Evolutionary conservation across 2,329 filamentous ascomycete species (phyloP), one percentile per base, ranked within the genome.

Genomic region (Phyllosticta capitalensis): DNA sequence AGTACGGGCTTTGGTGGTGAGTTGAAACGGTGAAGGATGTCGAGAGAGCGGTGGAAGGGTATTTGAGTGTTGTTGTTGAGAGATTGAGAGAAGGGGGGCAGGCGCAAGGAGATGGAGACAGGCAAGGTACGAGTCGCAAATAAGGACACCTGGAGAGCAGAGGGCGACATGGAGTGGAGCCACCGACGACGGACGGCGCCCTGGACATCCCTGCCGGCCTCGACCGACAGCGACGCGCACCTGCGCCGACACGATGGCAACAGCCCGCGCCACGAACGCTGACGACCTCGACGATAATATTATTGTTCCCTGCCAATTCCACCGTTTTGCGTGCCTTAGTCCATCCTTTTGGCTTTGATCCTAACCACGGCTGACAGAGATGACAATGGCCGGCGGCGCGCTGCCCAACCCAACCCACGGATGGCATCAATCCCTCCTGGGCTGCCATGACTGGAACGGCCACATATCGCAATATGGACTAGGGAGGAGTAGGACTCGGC

Each of bases 111-210:
- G 49, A 33, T 20, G 53, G 48, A 6, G 55, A 21, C 20, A 49
- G 56, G 48, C 49, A 59, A 59, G 38, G 38, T 54, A 59, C 48
- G 28, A 56, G 52, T 33, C 48, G 52, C 52, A 54, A 26, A 28
- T 56, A 51, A 60, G 54, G 58, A 28, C 58, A 60, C 54, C 28
- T 60, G 54, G 58, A 56, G 50, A 53, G 54, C 30, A 48, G 17
- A 52, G n/a, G 21, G 22, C 17, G 22, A 9, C 17, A 14, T 9
- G 26, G 26, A 22, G 52, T 54, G 21, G 52, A 26, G 26, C 52
- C 52, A 54, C 52, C 22, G 9, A 54, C 38, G 38, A 45, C 38
- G 14, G 38, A 45, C 38, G 14, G 38, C 17, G 38, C 38, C 38
- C 38, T 45, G 14, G n/a, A 45, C 38, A 45, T 45, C 38, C 38